Conservation (phyloP, 805 yeast species). For the Schwanniomyces sp. region DNA sequence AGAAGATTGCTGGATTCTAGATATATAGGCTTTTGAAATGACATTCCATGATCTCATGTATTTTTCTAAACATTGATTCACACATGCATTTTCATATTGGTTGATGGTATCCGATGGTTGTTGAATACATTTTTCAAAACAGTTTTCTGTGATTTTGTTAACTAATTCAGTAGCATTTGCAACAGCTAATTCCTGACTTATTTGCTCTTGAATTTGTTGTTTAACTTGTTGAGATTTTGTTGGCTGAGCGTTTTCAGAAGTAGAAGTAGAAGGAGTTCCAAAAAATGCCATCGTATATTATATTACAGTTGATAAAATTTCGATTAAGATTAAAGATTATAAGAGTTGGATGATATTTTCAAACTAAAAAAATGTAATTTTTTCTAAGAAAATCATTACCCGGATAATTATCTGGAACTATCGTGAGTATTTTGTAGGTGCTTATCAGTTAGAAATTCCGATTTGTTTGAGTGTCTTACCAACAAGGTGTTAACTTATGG, state of each 20-base stretch:
- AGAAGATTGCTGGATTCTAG: constrained; percentile 58
- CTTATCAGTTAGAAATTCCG: background rate
- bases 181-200: constrained; percentile 82
- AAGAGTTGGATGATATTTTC: background rate
- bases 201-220: constrained; percentile 64
- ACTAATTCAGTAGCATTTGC: constrained; percentile 89
- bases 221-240: constrained; percentile 41
- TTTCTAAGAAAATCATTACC: background rate
- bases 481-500: background rate
- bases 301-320: background rate
- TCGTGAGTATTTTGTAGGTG: background rate
- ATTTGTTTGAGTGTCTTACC: background rate
- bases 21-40: constrained; percentile 72
- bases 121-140: constrained; percentile 75
- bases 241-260: constrained; percentile 7
- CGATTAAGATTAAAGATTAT: background rate
- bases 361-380: background rate
- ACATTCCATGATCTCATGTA: constrained; percentile 91
- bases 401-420: background rate
- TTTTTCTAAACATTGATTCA: constrained; percentile 77
- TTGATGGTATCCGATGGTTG: constrained; percentile 55
- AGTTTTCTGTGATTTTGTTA: constrained; percentile 79
- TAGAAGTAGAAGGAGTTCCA: constrained; percentile 17
- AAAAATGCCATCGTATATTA: constrained; percentile 23
- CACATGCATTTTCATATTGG: constrained; percentile 61